Evolutionary conservation across 1,284 basidiomycete species (phyloP).

Genomic region (Termitomyces sp.): DNA sequence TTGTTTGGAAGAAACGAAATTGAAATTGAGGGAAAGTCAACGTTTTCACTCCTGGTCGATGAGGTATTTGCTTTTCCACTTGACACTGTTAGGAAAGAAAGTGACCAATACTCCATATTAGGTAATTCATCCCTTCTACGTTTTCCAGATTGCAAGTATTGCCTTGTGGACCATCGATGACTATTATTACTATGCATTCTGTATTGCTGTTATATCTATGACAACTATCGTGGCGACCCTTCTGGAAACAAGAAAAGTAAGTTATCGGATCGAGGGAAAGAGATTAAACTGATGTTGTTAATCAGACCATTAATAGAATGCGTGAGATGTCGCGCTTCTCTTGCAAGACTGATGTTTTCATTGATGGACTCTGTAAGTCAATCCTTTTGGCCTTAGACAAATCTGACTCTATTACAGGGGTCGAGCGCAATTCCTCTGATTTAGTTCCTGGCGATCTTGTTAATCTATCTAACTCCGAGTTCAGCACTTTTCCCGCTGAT

Average conservation of each 20-base stretch:
- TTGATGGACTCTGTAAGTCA: constrained; percentile 66
- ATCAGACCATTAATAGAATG: constrained; percentile 88
- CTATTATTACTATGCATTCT: constrained; percentile 97
- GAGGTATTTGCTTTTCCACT: constrained; percentile 53
- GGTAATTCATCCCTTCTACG: constrained; percentile 95
- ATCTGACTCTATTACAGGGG: constrained; percentile 46
- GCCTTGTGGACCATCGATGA: constrained; percentile 92
- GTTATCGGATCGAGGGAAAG: constrained; percentile 12
- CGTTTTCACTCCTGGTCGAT: constrained; percentile 79
- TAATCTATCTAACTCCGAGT: constrained; percentile 76
- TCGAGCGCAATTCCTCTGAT: constrained; percentile 67
- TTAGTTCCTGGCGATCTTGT: constrained; percentile 94
- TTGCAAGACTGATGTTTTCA: constrained; percentile 73
- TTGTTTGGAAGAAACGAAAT: constrained; percentile 89
- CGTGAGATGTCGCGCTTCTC: constrained; percentile 93
- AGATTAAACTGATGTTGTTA: neutral
- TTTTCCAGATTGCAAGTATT: constrained; percentile 97
- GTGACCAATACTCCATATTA: constrained; percentile 29
- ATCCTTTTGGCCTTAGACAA: neutral
- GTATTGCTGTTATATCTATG: constrained; percentile 90
- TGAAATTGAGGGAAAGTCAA: constrained; percentile 87
- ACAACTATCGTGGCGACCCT: constrained; percentile 85
- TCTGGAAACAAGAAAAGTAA: constrained; percentile 86
- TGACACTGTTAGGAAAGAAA: neutral
- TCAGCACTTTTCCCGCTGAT: constrained; percentile 85